These are phyloP conservation scores for Diaporthe capsici DNA, from an alignment of 2,329 filamentous ascomycete genomes.

Conservation along the genomic window DNA sequence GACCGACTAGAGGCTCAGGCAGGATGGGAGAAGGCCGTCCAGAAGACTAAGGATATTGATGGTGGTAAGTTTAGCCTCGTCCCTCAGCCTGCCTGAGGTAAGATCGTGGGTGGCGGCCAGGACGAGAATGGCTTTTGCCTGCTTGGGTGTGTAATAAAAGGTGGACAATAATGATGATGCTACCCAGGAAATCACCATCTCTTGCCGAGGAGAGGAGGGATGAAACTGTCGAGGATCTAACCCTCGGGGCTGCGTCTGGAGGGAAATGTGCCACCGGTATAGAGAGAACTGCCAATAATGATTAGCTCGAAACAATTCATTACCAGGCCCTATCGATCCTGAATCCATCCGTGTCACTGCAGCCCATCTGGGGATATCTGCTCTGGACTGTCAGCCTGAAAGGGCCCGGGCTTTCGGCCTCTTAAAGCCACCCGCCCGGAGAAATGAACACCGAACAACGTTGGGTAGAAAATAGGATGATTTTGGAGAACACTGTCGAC, in stretches of 20 bases:
- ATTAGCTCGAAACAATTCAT: not conserved
- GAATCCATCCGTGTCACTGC: not conserved
- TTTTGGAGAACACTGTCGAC: not conserved
- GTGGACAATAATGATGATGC: conserved; percentile 31
- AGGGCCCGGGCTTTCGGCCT: conserved; percentile 8
- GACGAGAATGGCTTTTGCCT: not conserved
- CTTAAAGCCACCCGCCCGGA: not conserved
- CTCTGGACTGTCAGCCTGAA: not conserved
- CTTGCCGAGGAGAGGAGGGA: conserved; percentile 13
- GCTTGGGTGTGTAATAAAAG: not conserved
- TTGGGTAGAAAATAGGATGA: not conserved
- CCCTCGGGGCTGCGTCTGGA: not conserved
- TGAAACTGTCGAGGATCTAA: not conserved
- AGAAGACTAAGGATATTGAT: conserved; percentile 62
- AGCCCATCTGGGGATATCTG: not conserved
- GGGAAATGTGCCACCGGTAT: not conserved
- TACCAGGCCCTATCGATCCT: not conserved
- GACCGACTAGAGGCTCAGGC: conserved; percentile 59
- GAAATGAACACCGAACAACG: not conserved
- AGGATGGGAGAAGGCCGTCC: conserved; percentile 63
- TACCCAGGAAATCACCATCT: conserved; percentile 13
- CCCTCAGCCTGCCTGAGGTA: conserved; percentile 42
- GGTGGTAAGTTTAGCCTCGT: conserved; percentile 57
- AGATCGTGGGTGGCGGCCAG: not conserved
- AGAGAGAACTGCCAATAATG: not conserved